Evolutionary conservation across 2,329 filamentous ascomycete genomes (phyloP).

Genomic region (Alternaria ethzedia): DNA sequence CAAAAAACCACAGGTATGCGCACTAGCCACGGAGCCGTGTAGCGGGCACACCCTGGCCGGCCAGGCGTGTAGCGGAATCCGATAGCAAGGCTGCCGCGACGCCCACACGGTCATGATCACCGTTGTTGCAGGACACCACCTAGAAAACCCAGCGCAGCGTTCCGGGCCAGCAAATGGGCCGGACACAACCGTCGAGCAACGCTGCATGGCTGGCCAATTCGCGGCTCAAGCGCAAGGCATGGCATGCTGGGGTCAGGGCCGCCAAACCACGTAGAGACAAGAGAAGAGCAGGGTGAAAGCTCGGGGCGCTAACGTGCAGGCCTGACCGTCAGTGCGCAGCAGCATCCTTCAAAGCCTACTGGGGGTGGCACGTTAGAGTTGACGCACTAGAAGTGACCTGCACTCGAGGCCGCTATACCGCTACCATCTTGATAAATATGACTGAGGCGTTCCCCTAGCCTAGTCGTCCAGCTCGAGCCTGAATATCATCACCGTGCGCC

Average conservation of each 20-base stretch:
- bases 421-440: conserved; percentile 31
- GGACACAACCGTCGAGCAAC: conserved; percentile 41
- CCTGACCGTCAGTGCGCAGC: conserved; percentile 30
- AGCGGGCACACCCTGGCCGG: not conserved
- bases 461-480: conserved; percentile 20
- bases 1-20: not conserved
- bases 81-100: conserved; percentile 12
- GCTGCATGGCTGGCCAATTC: conserved; percentile 30
- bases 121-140: conserved; percentile 17
- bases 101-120: conserved; percentile 19
- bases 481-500: conserved; percentile 13
- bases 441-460: conserved; percentile 23
- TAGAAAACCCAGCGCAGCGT: conserved; percentile 36
- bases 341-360: conserved; percentile 31
- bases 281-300: conserved; percentile 31
- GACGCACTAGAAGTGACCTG: conserved; percentile 40
- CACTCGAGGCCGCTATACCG: conserved; percentile 20
- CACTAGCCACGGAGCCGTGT: not conserved
- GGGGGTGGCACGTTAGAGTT: conserved; percentile 39
- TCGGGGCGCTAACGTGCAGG: conserved; percentile 34
- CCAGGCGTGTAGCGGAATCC: not conserved
- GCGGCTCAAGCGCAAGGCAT: conserved; percentile 43
- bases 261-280: conserved; percentile 23
- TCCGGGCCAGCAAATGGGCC: conserved; percentile 45
- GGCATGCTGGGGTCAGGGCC: conserved; percentile 23